Conservation (phyloP, 176 grass and related monocot genomes). For the Lolium rigidum region DNA sequence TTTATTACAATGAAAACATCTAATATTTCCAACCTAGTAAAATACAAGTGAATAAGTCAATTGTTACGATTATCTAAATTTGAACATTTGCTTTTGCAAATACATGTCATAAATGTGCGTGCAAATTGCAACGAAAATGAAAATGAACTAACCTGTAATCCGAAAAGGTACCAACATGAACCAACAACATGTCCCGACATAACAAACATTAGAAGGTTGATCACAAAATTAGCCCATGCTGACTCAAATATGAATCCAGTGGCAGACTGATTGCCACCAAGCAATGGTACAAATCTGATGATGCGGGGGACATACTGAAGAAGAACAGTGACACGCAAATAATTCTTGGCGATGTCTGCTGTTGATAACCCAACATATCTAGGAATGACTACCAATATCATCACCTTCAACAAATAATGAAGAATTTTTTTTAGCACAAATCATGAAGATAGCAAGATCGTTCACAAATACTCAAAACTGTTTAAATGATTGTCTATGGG, state of each 20-base stretch:
- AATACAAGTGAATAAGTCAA: background rate
- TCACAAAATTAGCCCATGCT: constrained; percentile 94
- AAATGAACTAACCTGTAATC: constrained; percentile 71
- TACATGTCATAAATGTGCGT: background rate
- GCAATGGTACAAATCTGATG: constrained; percentile 88
- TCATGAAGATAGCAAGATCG: constrained; percentile 4
- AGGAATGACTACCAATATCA: constrained; percentile 92
- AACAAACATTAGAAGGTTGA: constrained; percentile 98
- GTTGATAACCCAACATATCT: constrained; percentile 78
- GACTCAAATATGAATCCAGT: constrained; percentile 98
- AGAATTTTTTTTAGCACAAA: background rate
- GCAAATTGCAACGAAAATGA: background rate
- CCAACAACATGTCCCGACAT: constrained; percentile 96
- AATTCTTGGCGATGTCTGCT: constrained; percentile 93
- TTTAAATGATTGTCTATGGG: constrained; percentile 3
- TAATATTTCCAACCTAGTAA: background rate
- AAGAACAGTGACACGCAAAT: constrained; percentile 83
- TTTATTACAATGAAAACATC: background rate
- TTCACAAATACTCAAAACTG: background rate
- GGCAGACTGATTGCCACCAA: constrained; percentile 80
- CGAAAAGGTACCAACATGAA: constrained; percentile 98
- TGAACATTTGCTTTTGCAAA: background rate
- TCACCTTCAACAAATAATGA: constrained; percentile 67
- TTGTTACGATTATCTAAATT: background rate
- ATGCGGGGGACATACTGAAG: constrained; percentile 95